Percentiles rank a stretch among this genome's conserved stretches.
Conservation (phyloP, 1,284 basidiomycete genomes). For the Lignosus rhinocerotis region DNA sequence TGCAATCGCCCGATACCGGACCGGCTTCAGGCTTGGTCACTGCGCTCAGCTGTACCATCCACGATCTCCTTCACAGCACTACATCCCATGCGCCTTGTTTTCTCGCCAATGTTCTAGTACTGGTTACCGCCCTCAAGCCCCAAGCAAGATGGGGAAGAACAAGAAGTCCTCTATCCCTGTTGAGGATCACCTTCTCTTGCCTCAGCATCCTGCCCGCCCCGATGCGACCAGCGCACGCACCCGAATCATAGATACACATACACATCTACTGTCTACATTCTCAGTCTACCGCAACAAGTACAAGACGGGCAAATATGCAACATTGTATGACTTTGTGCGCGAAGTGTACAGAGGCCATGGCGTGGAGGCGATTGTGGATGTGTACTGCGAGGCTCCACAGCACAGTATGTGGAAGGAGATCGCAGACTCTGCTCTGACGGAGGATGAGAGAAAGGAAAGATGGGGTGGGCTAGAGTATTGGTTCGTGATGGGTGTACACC, state of each 20-base stretch:
- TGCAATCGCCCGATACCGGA: too few species aligned
- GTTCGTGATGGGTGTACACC: conserved; percentile 81
- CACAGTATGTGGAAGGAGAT: conserved; percentile 62
- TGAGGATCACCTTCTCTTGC: conserved; percentile 32
- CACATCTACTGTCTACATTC: conserved; percentile 73
- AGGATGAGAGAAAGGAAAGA: conserved; percentile 44
- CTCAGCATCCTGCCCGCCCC: conserved; percentile 25
- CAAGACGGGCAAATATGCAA: conserved; percentile 48
- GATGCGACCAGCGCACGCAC: conserved; percentile 13
- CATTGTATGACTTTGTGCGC: conserved; percentile 64
- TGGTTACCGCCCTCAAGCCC: background rate
- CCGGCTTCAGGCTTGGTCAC: background rate
- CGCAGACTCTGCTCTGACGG: conserved; percentile 66
- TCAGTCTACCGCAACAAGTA: conserved; percentile 61
- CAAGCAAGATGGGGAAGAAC: conserved; percentile 35
- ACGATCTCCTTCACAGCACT: background rate
- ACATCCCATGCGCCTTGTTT: too few species aligned
- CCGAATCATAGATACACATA: conserved; percentile 78
- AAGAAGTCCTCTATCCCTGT: conserved; percentile 29
- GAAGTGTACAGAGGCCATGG: conserved; percentile 57
- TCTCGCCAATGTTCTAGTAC: background rate
- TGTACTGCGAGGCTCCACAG: conserved; percentile 81
- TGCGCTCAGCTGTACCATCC: background rate
- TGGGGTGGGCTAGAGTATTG: conserved; percentile 73
- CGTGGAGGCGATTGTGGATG: conserved; percentile 72